Percentiles rank a stretch among this genome's conserved stretches.
Conservation (phyloP, 2,329 filamentous ascomycete genomes). For the Sporothrix curviconia region DNA sequence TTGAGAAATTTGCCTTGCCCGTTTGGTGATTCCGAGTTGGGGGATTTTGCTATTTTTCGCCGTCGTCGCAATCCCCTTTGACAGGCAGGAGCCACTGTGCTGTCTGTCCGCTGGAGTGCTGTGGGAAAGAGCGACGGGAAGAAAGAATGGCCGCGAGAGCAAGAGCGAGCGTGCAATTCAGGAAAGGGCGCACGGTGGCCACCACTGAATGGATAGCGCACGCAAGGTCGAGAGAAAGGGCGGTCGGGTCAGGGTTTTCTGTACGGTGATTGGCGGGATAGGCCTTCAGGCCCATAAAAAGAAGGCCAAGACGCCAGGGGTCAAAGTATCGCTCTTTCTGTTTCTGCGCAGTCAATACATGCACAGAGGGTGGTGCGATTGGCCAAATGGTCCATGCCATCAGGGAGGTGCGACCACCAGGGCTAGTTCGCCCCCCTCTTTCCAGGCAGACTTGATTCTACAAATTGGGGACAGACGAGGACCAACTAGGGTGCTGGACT, state of each 20-base stretch:
- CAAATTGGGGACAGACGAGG: too few relatives aligned
- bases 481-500: not conserved
- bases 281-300: not conserved
- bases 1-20: slow-evolving; percentile 3
- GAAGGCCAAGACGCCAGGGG: slow-evolving; percentile 6
- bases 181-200: not conserved
- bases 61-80: slow-evolving; percentile 1
- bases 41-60: slow-evolving; percentile 1
- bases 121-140: not conserved
- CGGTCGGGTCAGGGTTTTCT: slow-evolving; percentile 3
- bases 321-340: not conserved
- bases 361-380: not conserved
- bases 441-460: slow-evolving; percentile 2
- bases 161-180: not conserved
- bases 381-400: slow-evolving; percentile 2
- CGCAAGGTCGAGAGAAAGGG: not conserved
- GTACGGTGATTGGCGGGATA: not conserved
- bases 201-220: not conserved
- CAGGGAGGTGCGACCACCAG: not conserved
- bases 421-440: not conserved
- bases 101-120: too few relatives aligned
- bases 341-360: not conserved
- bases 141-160: not conserved
- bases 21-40: slow-evolving; percentile 3
- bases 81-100: not conserved